Evolutionary conservation across 805 yeast genomes (phyloP), one percentile per base, ranked within the genome.

Genomic region (Schizosaccharomyces lindneri): DNA sequence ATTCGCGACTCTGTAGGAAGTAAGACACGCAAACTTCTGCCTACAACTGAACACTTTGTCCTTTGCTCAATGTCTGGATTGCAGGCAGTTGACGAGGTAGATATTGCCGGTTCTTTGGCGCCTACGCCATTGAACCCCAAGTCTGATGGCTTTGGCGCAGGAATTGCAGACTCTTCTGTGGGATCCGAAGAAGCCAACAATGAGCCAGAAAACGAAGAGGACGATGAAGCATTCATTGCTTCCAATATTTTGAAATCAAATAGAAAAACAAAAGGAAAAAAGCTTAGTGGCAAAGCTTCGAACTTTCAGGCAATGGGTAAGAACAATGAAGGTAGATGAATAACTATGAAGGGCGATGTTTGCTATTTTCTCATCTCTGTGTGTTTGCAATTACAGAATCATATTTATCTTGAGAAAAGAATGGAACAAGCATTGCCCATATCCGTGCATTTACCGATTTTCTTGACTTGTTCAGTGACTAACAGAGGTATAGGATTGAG

Each of bases 401-500:
- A 7, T 11, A 2, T 46, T 46, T 11, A 29, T n/a, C 1, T 57
- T 2, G 17, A 36, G 17, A 13, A 36, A 36, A 36, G 4, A 36
- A 9, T 21, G 29, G 11, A 48, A 15, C 29, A 15, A 48, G 2
- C 15, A 36, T 36, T 36, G 41, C 41, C 3, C 2, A 36, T 11
- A 3, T 36, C 41, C 41, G 11, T 36, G 15, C 13, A 36, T 36
- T 13, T 7, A 36, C 41, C 17, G 15, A 36, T 36, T 36, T 13
- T 36, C 41, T 36, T 36, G 4, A 11, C 11, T 11, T 15, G 15
- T 36, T 36, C 41, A 36, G 41, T 36, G 11, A 36, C 57, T 51
- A 51, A 51, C 57, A 9, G 11, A 51, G 11, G 24, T 41, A 1
- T 57, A 57, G 60, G 97, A 0, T 76, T 93, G 60, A 84, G 95